These are phyloP conservation scores for Cryptosporidium tyzzeri DNA, from an alignment of 169 alveolate species.

Conservation along the genomic window DNA sequence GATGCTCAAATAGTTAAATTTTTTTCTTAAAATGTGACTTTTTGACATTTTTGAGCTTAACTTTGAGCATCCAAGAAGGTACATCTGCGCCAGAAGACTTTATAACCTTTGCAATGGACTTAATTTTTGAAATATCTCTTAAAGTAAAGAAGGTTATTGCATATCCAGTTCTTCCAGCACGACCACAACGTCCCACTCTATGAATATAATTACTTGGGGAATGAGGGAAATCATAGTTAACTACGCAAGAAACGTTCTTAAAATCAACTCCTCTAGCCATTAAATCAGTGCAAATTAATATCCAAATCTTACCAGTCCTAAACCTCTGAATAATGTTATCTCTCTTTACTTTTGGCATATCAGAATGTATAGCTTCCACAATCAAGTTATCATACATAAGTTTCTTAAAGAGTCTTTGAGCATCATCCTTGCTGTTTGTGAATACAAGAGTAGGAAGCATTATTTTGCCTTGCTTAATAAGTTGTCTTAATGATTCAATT, in stretches of 20 bases:
- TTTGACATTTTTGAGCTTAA: constrained; percentile 41
- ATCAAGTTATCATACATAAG: constrained; percentile 66
- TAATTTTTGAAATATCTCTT: constrained; percentile 85
- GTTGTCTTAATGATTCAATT: constrained; percentile 79
- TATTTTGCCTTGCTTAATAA: constrained; percentile 82
- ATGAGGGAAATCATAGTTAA: constrained; percentile 97
- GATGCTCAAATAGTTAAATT: not conserved
- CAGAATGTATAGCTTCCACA: constrained; percentile 77
- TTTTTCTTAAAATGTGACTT: constrained; percentile 26
- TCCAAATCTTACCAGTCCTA: constrained; percentile 88
- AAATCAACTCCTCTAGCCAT: constrained; percentile 98
- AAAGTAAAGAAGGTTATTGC: constrained; percentile 91
- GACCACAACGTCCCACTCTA: constrained; percentile 99
- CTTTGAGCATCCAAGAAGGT: constrained; percentile 87
- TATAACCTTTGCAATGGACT: constrained; percentile 85
- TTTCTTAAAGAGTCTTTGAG: constrained; percentile 66
- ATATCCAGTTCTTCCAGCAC: constrained; percentile 93
- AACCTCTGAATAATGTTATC: constrained; percentile 78
- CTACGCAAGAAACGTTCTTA: constrained; percentile 93
- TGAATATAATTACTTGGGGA: constrained; percentile 94
- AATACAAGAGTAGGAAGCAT: constrained; percentile 81
- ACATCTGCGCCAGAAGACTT: constrained; percentile 87
- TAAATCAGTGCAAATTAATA: constrained; percentile 95
- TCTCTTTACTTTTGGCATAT: constrained; percentile 77
- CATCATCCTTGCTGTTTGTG: constrained; percentile 74